phyloP scores from a whole-genome alignment of 345 rosid species.

The Sisymbrium altissimum region DNA sequence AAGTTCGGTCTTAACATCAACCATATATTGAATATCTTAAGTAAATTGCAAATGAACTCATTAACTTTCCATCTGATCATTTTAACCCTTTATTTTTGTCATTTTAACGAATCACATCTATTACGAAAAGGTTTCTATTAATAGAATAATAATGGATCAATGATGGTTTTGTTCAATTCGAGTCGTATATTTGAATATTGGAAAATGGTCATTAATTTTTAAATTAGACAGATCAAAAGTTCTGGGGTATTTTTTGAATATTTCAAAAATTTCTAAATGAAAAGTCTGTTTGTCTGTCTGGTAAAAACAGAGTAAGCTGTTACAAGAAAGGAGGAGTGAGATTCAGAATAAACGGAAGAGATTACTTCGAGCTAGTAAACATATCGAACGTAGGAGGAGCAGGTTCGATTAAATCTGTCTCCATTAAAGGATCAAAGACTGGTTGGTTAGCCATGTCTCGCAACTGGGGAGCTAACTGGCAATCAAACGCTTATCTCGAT shows the following conservation, averaged over 20 bases:
- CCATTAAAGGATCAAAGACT: conserved; percentile 71
- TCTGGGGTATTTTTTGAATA: not conserved
- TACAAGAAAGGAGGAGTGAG: conserved; percentile 80
- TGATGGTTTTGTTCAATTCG: no score
- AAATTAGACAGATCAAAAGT: not conserved
- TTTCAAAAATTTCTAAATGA: not conserved
- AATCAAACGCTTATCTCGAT: conserved; percentile 74
- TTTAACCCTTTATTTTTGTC: not conserved
- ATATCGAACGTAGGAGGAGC: conserved; percentile 72
- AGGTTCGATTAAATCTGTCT: conserved; percentile 65
- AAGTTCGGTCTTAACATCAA: no score
- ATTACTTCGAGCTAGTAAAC: conserved; percentile 79
- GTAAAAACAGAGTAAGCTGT: conserved; percentile 71
- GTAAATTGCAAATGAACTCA: not conserved
- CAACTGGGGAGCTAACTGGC: conserved; percentile 98
- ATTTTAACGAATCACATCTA: no score
- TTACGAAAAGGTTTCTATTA: no score
- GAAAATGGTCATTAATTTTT: not conserved
- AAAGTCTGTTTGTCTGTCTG: not conserved
- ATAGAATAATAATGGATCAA: no score
- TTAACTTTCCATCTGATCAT: not conserved
- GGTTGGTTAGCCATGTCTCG: conserved; percentile 83
- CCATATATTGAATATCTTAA: no score
- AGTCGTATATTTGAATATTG: not conserved
- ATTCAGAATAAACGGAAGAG: conserved; percentile 75